phyloP scores from a whole-genome alignment of 768 basidiomycete species.

The Lactifluus subvellereus region DNA sequence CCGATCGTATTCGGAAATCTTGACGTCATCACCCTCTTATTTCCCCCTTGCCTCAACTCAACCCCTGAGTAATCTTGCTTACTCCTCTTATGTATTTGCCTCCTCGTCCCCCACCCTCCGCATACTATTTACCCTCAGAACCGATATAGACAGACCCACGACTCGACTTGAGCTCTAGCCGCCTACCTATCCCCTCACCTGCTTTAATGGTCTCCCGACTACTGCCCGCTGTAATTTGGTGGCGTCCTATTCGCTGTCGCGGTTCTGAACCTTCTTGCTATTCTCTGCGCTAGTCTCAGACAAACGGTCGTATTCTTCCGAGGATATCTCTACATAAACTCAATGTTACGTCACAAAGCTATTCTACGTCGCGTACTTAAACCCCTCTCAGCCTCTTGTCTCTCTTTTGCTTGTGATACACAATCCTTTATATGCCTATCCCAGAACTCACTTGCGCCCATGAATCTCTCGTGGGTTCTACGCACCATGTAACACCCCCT shows the following conservation, averaged over 20 bases:
- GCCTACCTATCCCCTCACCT: no score
- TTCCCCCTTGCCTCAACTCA: neutral
- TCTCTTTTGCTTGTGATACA: neutral
- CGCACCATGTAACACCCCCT: neutral
- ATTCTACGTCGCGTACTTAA: neutral
- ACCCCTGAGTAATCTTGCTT: neutral
- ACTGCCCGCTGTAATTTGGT: neutral
- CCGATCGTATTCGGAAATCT: conserved; percentile 18
- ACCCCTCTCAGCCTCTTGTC: neutral
- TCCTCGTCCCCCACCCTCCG: neutral
- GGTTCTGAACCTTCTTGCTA: neutral
- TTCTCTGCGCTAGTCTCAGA: neutral
- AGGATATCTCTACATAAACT: neutral
- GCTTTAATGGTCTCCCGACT: no score
- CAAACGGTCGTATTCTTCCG: neutral
- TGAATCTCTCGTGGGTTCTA: neutral
- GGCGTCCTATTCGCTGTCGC: neutral
- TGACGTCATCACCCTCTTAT: conserved; percentile 23
- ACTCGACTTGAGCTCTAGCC: neutral
- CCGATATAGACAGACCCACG: neutral
- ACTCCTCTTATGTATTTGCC: neutral
- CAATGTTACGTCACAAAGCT: neutral
- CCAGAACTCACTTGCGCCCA: neutral
- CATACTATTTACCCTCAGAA: no score
- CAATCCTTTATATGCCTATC: neutral